A percentile compares a stretch with the other conserved stretches of the same genome.
phyloP scores from a whole-genome alignment of 176 grass and related monocot species.

The Rhipidocladum racemiflorum region DNA sequence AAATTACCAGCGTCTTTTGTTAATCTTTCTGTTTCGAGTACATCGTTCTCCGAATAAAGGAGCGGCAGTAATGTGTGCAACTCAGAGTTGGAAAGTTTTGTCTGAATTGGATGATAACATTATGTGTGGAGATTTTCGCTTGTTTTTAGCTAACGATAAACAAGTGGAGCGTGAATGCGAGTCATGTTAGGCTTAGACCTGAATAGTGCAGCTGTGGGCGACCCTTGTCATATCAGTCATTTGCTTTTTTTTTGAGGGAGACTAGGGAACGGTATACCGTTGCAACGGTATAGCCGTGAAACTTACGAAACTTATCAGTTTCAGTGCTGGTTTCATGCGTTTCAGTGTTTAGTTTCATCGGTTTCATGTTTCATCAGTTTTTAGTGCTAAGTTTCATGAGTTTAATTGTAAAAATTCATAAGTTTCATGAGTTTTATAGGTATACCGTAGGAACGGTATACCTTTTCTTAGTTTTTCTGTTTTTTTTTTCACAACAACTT shows the following conservation, averaged over 20 bases:
- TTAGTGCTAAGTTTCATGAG: too few species aligned
- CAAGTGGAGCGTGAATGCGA: background rate
- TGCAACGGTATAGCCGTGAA: too few species aligned
- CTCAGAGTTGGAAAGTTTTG: background rate
- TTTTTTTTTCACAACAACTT: too few species aligned
- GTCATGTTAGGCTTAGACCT: background rate
- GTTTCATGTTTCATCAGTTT: too few species aligned
- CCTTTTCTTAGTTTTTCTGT: too few species aligned
- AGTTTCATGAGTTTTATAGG: too few species aligned
- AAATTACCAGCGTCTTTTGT: background rate
- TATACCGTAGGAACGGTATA: too few species aligned
- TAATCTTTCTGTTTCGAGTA: background rate
- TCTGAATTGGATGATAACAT: background rate
- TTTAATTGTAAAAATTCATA: too few species aligned
- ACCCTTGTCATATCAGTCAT: background rate
- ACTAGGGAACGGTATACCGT: too few species aligned
- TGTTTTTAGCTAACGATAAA: background rate
- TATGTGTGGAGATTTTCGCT: background rate
- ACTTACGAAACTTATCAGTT: too few species aligned
- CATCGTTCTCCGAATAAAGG: conserved; percentile 8
- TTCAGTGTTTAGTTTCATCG: too few species aligned
- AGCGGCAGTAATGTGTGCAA: background rate
- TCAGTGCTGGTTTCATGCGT: too few species aligned
- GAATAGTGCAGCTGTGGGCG: background rate
- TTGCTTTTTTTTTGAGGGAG: background rate